A percentile compares a stretch with the other conserved stretches of the same genome.
phyloP scores from a whole-genome alignment of 495 filamentous ascomycete genomes.

The Annulohypoxylon bovei region DNA sequence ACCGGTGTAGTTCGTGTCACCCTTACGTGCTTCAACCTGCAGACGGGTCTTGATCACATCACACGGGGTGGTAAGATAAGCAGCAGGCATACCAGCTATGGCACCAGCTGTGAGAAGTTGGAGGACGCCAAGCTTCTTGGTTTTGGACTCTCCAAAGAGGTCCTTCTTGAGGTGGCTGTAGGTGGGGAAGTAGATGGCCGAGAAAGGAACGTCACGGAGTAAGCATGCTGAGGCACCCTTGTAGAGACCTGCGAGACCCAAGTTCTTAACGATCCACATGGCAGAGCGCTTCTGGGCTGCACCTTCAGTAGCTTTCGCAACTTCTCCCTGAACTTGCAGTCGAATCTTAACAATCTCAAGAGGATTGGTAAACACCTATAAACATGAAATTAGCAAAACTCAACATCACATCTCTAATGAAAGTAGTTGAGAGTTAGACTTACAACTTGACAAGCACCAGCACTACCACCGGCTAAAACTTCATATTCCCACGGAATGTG shows the following conservation, averaged over 20 bases:
- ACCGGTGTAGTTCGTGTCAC: conserved; percentile 84
- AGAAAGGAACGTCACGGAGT: conserved; percentile 96
- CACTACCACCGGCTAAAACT: conserved; percentile 86
- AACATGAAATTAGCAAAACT: conserved; percentile 31
- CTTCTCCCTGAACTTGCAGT: conserved; percentile 95
- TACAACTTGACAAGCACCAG: conserved; percentile 96
- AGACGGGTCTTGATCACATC: conserved; percentile 99
- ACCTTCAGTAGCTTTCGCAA: conserved; percentile 86
- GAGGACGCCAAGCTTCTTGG: conserved; percentile 88
- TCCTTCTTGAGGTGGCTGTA: conserved; percentile 95
- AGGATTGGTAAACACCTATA: conserved; percentile 92
- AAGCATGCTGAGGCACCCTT: conserved; percentile 97
- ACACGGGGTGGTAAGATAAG: conserved; percentile 96
- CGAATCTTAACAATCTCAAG: conserved; percentile 99
- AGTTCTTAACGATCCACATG: conserved; percentile 95
- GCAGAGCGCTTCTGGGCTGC: conserved; percentile 87
- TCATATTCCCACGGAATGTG: conserved; percentile 78
- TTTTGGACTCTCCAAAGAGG: conserved; percentile 88
- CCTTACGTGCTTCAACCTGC: conserved; percentile 96
- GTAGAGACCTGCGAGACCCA: conserved; percentile 95
- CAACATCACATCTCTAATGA: not conserved
- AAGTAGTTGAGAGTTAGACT: conserved; percentile 49
- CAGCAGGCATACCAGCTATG: conserved; percentile 98
- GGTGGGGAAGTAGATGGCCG: conserved; percentile 97
- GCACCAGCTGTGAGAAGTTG: conserved; percentile 95